Base-by-base conservation (phyloP, 2,329 filamentous ascomycete genomes). In the Trichoderma brevicompactum region DNA sequence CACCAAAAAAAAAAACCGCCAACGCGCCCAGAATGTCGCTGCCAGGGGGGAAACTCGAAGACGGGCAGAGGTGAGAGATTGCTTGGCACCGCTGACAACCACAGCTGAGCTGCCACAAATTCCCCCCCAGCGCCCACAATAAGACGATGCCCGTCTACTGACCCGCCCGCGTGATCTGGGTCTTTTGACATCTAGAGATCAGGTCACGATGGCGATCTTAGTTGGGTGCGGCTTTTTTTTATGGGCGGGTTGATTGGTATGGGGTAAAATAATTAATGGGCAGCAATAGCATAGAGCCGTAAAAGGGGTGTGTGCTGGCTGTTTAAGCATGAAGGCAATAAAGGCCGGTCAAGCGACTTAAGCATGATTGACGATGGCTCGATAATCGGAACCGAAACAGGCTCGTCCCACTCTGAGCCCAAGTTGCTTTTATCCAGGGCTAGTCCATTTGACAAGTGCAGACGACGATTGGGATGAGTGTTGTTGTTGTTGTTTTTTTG, bases 261-360 rank as follows among this genome's bases (percentile, higher is more conserved):
- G 55, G 55, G 41, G 41, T 53, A 41, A 28, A 41, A 28, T 28
- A 5, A 28, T 28, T 5, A 28, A 28, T 28, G 23, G 23, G 23
- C 23, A 28, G 23, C 23, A n/a, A n/a, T 32, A 32, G 36, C 19
- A 34, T 15, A 7, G n/a, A 19, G 38, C 19, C 32, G 34, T 34
- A 41, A 34, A 32, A 28, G 19, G 36, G 44, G 19, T 13, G 66
- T 66, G 3, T 68, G 56, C n/a, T 70, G 67, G 40, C 66, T 15
- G 34, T 53, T 63, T 68, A 19, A 68, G 63, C 62, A 59, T 65
- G 62, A 58, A 59, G 43, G 32, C 49, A 32, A 13, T 52, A 28
- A 28, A 28, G 23, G 23, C 23, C 23, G 23, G 23, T 2, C 23
- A 5, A 28, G 23, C 58, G 32, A 52, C 41, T 41, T 15, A 15